Evolutionary conservation across 306 rosid species (phyloP), one percentile per base, ranked within the genome.

Genomic region (Sesbania bispinosa): DNA sequence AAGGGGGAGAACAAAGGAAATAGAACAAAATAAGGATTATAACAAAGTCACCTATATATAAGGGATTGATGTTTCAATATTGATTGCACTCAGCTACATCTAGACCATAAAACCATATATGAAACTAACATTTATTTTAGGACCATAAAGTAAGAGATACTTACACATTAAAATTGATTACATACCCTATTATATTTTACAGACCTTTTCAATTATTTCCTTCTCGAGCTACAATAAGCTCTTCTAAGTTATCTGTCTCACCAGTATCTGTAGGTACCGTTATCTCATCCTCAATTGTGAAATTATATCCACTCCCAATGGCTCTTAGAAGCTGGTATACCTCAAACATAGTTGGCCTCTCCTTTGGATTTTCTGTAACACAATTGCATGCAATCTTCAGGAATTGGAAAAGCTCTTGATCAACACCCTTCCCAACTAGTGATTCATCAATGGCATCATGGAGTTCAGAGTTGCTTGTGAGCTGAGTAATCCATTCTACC

Each of bases 321-420:
- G 96, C 93, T 85, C 96, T 85, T 30, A 93, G 86, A 83, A 93
- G 85, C 74, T 93, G 98, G 86, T 84, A 90, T 5, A 88, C 96
- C 85, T 93, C 98, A 79, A 87, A 90, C 98, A 93, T 88, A 0
- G 97, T 85, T 3, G 96, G 97, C 79, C 98, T 90, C 81, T 90
- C 98, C 86, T 90, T 93, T 42, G 87, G 71, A 60, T 35, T 75
- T 38, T 80, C 71, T n/a, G 60, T 58, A 20, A 93, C 92, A 64
- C 98, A 93, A 14, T 65, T 90, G 61, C 84, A 82, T 7, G 97
- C 98, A 52, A 90, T 86, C 83, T 90, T 93, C 19, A 93, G 89
- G 72, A 88, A 87, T 73, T 93, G 97, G 78, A 85, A 85, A 57
- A 88, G 77, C 81, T 93, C 98, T 4, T 67, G 74, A 57, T 87